These are phyloP conservation scores for Venturia oleaginea DNA, from an alignment of 2,329 filamentous ascomycete species.

Conservation along the genomic window DNA sequence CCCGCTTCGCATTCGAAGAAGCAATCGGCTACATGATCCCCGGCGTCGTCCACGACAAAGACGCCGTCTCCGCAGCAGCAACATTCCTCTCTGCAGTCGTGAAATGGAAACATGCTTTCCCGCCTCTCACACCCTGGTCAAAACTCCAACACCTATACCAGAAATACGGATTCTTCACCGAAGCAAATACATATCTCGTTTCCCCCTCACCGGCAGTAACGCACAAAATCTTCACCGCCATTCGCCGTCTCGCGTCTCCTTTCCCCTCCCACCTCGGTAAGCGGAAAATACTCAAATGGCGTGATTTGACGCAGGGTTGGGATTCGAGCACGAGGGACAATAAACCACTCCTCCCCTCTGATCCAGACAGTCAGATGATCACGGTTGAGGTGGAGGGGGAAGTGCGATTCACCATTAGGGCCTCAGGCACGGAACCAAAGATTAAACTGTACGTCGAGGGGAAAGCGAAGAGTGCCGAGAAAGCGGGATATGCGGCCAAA, in stretches of 20 bases:
- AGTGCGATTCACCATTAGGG: slow-evolving; percentile 50
- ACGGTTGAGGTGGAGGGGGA: slow-evolving; percentile 49
- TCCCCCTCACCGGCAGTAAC: slow-evolving; percentile 47
- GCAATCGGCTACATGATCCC: slow-evolving; percentile 60
- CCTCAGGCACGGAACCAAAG: slow-evolving; percentile 58
- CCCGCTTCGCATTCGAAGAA: slow-evolving; percentile 54
- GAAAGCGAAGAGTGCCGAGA: slow-evolving; percentile 30
- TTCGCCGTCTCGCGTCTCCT: slow-evolving; percentile 37
- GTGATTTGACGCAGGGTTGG: slow-evolving; percentile 52
- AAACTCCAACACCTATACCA: slow-evolving; percentile 50
- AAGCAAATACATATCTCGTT: slow-evolving; percentile 54
- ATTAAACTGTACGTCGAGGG: slow-evolving; percentile 52
- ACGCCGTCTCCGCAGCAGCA: slow-evolving; percentile 52
- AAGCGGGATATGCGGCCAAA: slow-evolving; percentile 36
- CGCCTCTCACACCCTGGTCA: slow-evolving; percentile 38
- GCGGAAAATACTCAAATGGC: slow-evolving; percentile 48
- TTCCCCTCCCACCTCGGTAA: slow-evolving; percentile 39
- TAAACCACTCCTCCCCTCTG: slow-evolving; percentile 46
- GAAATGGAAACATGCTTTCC: slow-evolving; percentile 40
- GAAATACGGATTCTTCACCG: slow-evolving; percentile 52
- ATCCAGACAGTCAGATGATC: slow-evolving; percentile 53
- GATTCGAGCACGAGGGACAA: slow-evolving; percentile 47
- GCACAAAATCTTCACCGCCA: slow-evolving; percentile 44
- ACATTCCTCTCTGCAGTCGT: slow-evolving; percentile 49
- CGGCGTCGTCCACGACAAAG: slow-evolving; percentile 53